Evolutionary conservation across 2,329 filamentous ascomycete genomes (phyloP).

Genomic region (Xylariaceae sp.): DNA sequence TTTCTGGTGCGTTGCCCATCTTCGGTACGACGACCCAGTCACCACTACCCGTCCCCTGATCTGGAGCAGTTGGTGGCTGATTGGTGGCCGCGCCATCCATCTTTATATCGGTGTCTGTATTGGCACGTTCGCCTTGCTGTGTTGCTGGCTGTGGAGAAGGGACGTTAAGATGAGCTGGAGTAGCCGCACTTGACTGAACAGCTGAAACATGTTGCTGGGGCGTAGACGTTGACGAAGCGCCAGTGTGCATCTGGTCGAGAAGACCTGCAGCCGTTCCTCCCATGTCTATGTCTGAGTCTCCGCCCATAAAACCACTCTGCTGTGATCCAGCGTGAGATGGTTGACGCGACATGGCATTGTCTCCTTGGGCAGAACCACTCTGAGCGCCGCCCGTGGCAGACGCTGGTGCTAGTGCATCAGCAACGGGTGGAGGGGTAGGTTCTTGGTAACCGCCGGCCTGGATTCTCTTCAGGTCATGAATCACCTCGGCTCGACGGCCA

Average conservation of each 20-base stretch:
- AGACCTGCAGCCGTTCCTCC: conserved; percentile 59
- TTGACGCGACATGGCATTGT: conserved; percentile 43
- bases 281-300: conserved; percentile 62
- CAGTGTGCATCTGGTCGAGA: conserved; percentile 66
- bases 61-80: conserved; percentile 39
- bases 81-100: conserved; percentile 52
- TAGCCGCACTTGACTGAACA: conserved; percentile 52
- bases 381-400: conserved; percentile 14
- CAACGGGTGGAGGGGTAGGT: conserved; percentile 41
- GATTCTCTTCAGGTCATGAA: conserved; percentile 64
- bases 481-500: conserved; percentile 61
- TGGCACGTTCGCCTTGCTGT: conserved; percentile 4
- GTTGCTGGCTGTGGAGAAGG: conserved; percentile 39
- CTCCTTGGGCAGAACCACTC: conserved; percentile 16
- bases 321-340: conserved; percentile 53
- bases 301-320: conserved; percentile 50
- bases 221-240: conserved; percentile 55
- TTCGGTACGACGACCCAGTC: conserved; percentile 77
- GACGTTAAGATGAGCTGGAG: conserved; percentile 46
- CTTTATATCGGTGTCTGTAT: conserved; percentile 36
- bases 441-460: conserved; percentile 76
- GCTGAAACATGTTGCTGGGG: conserved; percentile 57
- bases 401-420: conserved; percentile 16
- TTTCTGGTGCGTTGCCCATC: conserved; percentile 44
- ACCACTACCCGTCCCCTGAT: conserved; percentile 49